Evolutionary conservation across 2,329 filamentous ascomycete species (phyloP).

Genomic region (Onygenales sp.): DNA sequence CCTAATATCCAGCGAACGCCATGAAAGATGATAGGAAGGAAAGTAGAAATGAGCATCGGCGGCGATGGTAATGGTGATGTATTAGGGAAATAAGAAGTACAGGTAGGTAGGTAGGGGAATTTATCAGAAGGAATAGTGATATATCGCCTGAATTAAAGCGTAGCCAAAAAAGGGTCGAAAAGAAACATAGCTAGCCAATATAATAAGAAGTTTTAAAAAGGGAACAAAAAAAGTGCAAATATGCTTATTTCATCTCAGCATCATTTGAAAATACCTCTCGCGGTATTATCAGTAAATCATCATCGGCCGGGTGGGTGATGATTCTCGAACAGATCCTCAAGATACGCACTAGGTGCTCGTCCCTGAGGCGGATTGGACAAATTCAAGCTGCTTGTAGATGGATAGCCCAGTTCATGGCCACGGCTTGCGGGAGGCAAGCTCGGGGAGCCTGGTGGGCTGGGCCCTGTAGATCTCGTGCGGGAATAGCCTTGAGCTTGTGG

Average conservation of each 20-base stretch:
- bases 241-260: neutral
- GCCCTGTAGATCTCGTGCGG: constrained; percentile 38
- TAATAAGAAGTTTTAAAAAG: too few relatives aligned
- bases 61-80: too few relatives aligned
- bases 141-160: too few relatives aligned
- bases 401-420: constrained; percentile 20
- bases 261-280: too few relatives aligned
- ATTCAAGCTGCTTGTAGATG: constrained; percentile 52
- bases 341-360: constrained; percentile 75
- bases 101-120: too few relatives aligned
- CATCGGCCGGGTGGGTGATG: constrained; percentile 32
- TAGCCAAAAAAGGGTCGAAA: neutral
- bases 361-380: constrained; percentile 56
- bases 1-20: too few relatives aligned
- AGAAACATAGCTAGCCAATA: neutral
- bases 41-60: too few relatives aligned
- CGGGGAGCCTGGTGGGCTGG: constrained; percentile 59
- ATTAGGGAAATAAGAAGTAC: too few relatives aligned
- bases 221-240: neutral
- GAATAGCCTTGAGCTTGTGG: constrained; percentile 48
- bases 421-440: constrained; percentile 38
- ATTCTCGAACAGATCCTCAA: constrained; percentile 82
- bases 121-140: too few relatives aligned
- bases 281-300: neutral
- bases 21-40: too few relatives aligned